phyloP scores from a whole-genome alignment of 2,329 filamentous ascomycete genomes.

The Acrodontium crateriforme region DNA sequence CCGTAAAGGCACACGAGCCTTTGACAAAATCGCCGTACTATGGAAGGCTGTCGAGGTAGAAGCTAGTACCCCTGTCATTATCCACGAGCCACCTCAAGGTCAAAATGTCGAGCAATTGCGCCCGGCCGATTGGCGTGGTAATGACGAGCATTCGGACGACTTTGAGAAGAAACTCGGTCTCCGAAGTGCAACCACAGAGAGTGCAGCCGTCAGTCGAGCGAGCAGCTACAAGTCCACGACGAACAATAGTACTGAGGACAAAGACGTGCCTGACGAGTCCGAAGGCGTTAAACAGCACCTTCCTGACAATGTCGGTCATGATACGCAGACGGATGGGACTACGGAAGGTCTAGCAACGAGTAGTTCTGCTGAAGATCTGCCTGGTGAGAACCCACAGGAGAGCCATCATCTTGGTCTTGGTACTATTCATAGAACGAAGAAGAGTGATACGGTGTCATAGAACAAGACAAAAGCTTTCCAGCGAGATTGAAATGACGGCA shows the following conservation, averaged over 20 bases:
- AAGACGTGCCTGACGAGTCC: slow-evolving; percentile 9
- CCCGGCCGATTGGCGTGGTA: slow-evolving; percentile 59
- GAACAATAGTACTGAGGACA: slow-evolving; percentile 12
- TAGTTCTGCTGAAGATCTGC: slow-evolving; percentile 8
- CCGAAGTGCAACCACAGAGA: slow-evolving; percentile 49
- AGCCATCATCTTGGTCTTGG: no score
- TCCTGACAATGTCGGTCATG: slow-evolving; percentile 3
- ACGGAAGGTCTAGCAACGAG: slow-evolving; percentile 1
- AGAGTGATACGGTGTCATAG: no score
- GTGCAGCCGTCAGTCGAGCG: slow-evolving; percentile 55
- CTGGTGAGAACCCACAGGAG: no score
- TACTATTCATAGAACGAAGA: no score
- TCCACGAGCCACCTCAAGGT: slow-evolving; percentile 51
- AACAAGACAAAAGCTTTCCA: no score
- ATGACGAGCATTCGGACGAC: slow-evolving; percentile 17
- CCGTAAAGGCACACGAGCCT: slow-evolving; percentile 65
- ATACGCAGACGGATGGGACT: slow-evolving; percentile 7
- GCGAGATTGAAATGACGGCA: no score
- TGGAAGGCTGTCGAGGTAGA: slow-evolving; percentile 46
- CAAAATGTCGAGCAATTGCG: slow-evolving; percentile 56
- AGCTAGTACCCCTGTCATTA: slow-evolving; percentile 26
- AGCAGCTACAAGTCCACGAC: slow-evolving; percentile 43
- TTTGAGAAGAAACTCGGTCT: slow-evolving; percentile 54
- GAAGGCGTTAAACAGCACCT: slow-evolving; percentile 17
- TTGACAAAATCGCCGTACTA: slow-evolving; percentile 72